Conservation (phyloP, 345 rosid genomes). For the Theobroma cacao region DNA sequence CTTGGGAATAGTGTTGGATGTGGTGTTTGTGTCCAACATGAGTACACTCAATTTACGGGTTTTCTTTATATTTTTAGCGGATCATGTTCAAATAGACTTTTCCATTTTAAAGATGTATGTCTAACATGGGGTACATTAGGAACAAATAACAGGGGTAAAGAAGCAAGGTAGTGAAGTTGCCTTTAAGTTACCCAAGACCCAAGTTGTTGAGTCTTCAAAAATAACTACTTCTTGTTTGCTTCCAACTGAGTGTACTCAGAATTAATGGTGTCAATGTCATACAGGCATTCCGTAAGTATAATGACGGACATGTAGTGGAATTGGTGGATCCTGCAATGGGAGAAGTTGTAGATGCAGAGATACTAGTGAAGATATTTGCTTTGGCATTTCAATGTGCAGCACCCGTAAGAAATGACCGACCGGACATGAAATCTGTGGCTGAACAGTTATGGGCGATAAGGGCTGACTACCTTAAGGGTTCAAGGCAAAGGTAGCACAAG, state of each 20-base stretch:
- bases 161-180: background rate
- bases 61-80: background rate
- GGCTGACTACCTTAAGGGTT: constrained; percentile 60
- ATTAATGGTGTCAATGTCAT: constrained; percentile 9
- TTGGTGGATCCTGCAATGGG: constrained; percentile 66
- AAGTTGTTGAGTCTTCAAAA: background rate
- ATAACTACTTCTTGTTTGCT: background rate
- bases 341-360: constrained; percentile 44
- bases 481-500: constrained; percentile 21
- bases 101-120: background rate
- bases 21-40: background rate
- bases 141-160: background rate
- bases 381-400: constrained; percentile 93
- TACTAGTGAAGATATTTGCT: constrained; percentile 57
- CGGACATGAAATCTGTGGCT: constrained; percentile 79
- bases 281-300: constrained; percentile 75
- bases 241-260: background rate
- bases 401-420: constrained; percentile 68
- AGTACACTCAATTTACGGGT: background rate
- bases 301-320: constrained; percentile 51
- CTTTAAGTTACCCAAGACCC: background rate
- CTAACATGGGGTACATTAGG: background rate
- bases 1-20: background rate
- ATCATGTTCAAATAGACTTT: background rate
- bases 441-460: constrained; percentile 91